Conservation (phyloP, 768 basidiomycete species). For the Pleurotus salmoneostramineus region DNA sequence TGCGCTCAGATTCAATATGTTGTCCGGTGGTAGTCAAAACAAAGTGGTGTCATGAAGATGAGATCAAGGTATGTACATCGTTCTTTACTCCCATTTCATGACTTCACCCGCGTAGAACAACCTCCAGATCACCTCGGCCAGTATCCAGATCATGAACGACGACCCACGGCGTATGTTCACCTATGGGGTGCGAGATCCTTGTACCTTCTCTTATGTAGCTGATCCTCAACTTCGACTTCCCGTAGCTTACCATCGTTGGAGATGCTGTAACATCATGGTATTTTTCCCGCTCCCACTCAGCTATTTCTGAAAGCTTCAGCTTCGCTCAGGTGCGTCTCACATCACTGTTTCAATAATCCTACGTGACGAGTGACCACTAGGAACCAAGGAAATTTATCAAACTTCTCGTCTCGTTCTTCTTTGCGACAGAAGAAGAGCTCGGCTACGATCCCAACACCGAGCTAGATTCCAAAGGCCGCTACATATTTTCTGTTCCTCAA, state of each 20-base stretch:
- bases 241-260: slow-evolving; percentile 14
- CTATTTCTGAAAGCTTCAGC: slow-evolving; percentile 11
- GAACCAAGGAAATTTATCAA: slow-evolving; percentile 12
- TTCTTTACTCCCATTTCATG: not conserved
- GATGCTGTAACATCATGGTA: slow-evolving; percentile 13
- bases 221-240: not conserved
- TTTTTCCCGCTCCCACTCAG: slow-evolving; percentile 16
- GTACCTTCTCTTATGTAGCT: too few relatives aligned
- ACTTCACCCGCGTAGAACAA: not conserved
- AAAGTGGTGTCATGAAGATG: not conserved
- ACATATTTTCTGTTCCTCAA: not conserved
- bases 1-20: not conserved
- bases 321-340: not conserved
- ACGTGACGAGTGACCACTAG: slow-evolving; percentile 1
- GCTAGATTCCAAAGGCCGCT: not conserved
- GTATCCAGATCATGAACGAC: slow-evolving; percentile 18
- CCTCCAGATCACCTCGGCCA: not conserved
- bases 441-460: slow-evolving; percentile 10
- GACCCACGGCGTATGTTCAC: slow-evolving; percentile 19
- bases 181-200: slow-evolving; percentile 14
- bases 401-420: slow-evolving; percentile 16
- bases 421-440: slow-evolving; percentile 13
- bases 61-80: not conserved
- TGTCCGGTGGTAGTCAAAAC: not conserved
- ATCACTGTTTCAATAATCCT: not conserved